These are phyloP conservation scores for Kluyveromyces starmeri DNA, from an alignment of 805 yeast species.

Conservation along the genomic window DNA sequence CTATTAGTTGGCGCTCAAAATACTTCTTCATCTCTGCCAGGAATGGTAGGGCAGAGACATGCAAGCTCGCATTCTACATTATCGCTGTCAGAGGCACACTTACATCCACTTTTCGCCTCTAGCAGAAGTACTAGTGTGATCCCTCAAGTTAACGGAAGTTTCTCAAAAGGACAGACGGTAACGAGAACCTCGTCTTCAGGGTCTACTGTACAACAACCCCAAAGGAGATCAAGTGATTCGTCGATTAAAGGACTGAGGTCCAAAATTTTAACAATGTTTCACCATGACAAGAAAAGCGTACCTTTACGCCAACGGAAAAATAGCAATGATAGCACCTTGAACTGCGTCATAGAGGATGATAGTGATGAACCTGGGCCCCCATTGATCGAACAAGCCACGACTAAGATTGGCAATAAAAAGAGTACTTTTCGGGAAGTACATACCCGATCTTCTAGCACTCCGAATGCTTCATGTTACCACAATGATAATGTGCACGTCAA, in stretches of 20 bases:
- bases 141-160: background rate
- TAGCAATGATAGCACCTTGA: constrained; percentile 10
- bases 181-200: background rate
- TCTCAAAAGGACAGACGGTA: background rate
- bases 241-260: constrained; percentile 8
- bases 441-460: no score
- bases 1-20: background rate
- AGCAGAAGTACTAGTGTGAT: constrained; percentile 1
- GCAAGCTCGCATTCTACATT: background rate
- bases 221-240: constrained; percentile 10
- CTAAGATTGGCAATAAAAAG: no score
- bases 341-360: constrained; percentile 21
- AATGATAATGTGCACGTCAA: no score
- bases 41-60: background rate
- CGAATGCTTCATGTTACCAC: no score
- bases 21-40: background rate
- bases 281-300: constrained; percentile 6
- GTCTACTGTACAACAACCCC: constrained; percentile 6
- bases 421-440: no score
- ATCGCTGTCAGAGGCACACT: background rate
- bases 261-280: constrained; percentile 9
- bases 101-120: constrained; percentile 1
- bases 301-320: constrained; percentile 12
- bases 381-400: no score
- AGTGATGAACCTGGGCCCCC: no score